A percentile compares a stretch with the other conserved stretches of the same genome.
Conservation (phyloP, 441 rosid genomes). For the Euphorbia celastroides region DNA sequence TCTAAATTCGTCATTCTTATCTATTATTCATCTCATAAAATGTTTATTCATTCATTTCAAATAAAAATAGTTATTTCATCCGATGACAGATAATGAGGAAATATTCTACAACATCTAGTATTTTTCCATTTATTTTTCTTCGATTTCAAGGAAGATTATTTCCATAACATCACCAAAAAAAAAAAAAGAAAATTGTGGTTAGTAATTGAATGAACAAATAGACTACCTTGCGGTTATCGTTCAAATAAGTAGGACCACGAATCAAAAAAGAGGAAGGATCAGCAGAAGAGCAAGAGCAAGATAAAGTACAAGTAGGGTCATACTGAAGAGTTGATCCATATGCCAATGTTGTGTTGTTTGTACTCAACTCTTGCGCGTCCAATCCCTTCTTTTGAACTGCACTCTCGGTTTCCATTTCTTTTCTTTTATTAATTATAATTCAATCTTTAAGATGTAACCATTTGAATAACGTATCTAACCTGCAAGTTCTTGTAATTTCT, state of each 20-base stretch:
- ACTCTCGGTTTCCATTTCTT: constrained; percentile 8
- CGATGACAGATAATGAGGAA: too few relatives aligned
- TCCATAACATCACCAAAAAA: too few relatives aligned
- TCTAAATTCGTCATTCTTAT: too few relatives aligned
- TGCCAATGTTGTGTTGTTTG: constrained; percentile 17
- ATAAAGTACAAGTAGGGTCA: constrained; percentile 44
- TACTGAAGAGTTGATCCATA: constrained; percentile 71
- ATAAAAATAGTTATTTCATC: too few relatives aligned
- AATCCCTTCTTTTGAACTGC: constrained; percentile 84
- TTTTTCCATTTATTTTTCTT: too few relatives aligned
- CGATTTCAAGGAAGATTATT: too few relatives aligned
- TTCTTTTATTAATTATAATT: background rate
- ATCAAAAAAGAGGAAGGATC: constrained; percentile 76
- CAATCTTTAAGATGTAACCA: background rate
- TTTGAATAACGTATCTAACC: constrained; percentile 27
- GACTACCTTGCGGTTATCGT: constrained; percentile 59
- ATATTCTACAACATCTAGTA: too few relatives aligned
- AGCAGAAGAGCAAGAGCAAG: constrained; percentile 64
- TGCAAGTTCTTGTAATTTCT: constrained; percentile 76
- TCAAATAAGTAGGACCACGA: constrained; percentile 67
- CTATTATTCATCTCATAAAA: too few relatives aligned
- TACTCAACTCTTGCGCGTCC: constrained; percentile 48
- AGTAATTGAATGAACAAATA: too few relatives aligned
- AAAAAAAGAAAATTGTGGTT: too few relatives aligned
- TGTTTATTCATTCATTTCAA: too few relatives aligned